Conservation (phyloP, 805 yeast genomes). For the Phaffomyces opuntiae region DNA sequence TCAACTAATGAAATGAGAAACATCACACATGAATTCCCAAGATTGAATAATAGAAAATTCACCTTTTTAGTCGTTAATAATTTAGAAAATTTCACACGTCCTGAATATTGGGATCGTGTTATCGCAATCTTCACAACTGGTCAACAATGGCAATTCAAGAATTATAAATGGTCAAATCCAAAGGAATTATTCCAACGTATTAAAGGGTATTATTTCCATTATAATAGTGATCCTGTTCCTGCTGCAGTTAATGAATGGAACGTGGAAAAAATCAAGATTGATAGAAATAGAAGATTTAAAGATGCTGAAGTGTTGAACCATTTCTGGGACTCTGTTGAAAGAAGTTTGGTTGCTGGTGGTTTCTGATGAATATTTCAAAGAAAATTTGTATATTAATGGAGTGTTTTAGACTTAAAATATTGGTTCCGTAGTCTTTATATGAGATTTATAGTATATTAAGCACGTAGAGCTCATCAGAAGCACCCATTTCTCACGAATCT, state of each 20-base stretch:
- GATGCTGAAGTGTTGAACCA: constrained; percentile 82
- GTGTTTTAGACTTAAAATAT: no score
- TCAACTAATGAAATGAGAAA: constrained; percentile 31
- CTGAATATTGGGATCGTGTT: constrained; percentile 97
- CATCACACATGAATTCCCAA: constrained; percentile 48
- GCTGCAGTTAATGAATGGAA: constrained; percentile 79
- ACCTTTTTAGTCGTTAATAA: constrained; percentile 80
- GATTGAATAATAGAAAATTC: constrained; percentile 41
- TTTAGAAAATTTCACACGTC: constrained; percentile 80
- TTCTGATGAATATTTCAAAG: neutral
- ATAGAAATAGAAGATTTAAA: constrained; percentile 75
- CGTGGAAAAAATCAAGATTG: constrained; percentile 69
- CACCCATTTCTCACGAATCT: no score
- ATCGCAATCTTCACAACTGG: constrained; percentile 96
- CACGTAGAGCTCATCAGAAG: no score
- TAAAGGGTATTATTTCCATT: constrained; percentile 74
- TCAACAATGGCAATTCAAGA: constrained; percentile 93
- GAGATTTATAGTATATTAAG: no score
- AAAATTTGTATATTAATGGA: no score
- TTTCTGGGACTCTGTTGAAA: constrained; percentile 82
- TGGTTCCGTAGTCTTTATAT: no score
- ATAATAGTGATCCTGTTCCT: constrained; percentile 76
- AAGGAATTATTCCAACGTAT: constrained; percentile 72
- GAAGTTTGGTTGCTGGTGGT: constrained; percentile 15
- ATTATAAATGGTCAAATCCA: constrained; percentile 80